Evolutionary conservation across 192 early-diverging fungal species (phyloP), one percentile per base, ranked within the genome.

Genomic region (Backusella circina): DNA sequence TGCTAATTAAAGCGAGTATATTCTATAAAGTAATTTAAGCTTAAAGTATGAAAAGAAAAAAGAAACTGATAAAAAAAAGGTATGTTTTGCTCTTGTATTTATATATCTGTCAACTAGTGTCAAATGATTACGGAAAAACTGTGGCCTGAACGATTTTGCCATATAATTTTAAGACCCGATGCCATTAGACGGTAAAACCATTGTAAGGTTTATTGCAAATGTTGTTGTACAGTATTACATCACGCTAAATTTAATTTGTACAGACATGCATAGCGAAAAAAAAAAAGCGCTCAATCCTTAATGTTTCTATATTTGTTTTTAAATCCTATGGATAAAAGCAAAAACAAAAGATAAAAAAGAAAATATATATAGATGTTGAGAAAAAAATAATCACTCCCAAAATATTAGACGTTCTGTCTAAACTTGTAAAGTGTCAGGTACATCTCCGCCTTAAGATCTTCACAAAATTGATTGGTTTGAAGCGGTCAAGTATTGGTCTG

Each of bases 131-230:
- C 26, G 33, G 33, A 31, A 31, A 31, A 67, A 67, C 65, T 9
- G 18, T 47, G 69, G 69, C 69, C 69, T 70, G 69, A 70, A 70
- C 41, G 37, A 70, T 70, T 70, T 41, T 70, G 37, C 69, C 69
- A 47, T 21, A 0, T 0, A 1, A 2, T 23, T 68, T 68, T 10
- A 68, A 36, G 7, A n/a, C 15, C 67, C 67, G 67, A 68, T 67
- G 65, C 5, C 13, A 32, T 9, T n/a, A 35, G 10, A 2, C 69
- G 69, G 69, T 70, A 70, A 70, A 70, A 70, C 69, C 69, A 70
- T 70, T 47, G 32, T n/a, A 67, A 67, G 28, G 7, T 35, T 33
- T 35, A 31, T n/a, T 67, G 5, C 33, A 67, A n/a, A 33, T 67
- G 33, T 35, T 67, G 65, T 35, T 67, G 65, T 35, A 68, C 67